Base-by-base conservation (phyloP, 2,329 filamentous ascomycete genomes). In the Aspergillus versicolor region DNA sequence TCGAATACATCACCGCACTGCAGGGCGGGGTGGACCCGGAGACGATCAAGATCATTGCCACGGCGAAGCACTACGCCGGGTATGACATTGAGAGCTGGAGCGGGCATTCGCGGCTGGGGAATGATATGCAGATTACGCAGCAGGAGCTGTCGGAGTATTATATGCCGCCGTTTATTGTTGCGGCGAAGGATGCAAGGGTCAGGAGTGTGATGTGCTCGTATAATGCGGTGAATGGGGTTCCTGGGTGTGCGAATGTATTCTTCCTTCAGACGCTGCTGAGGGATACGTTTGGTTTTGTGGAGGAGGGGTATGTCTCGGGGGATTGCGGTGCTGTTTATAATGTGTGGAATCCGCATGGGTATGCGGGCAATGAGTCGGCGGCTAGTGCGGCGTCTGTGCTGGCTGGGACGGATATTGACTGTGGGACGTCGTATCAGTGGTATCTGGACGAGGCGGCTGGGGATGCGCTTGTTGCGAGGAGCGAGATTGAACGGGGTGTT, bases 81-180 rank as follows among this genome's bases (percentile, higher is more conserved):
- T 85, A 86, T 62, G 83, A 86, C 65, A 67, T 84, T 2, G 83
- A 86, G 63, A 69, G 68, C 57, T 81, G 79, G 72, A 66, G 70
- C 32, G 70, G 71, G 3, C 67, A 75, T 22, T 72, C 70, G n/a
- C 73, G 81, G 11, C 81, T 67, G 21, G 77, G 79, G 15, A 87
- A 84, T 58, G 77, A 88, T 65, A 80, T 85, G 62, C 64, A 5
- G 12, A 81, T 87, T 57, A 76, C 78, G 9, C 73, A 78, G 48
- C 87, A 89, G 62, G 87, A 90, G 58, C 73, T 90, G 4, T 79
- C 82, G 0, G 87, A 89, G 63, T 90, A 89, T 71, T 89, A 88
- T 65, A 77, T 88, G 41, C 85, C 84, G 1, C 81, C 85, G 0
- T 90, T 90, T 73, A 77, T 87, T 65, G 80, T 80, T 67, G 88